Conservation (phyloP, 768 basidiomycete species). For the Brasilioporus rufonigricans region DNA sequence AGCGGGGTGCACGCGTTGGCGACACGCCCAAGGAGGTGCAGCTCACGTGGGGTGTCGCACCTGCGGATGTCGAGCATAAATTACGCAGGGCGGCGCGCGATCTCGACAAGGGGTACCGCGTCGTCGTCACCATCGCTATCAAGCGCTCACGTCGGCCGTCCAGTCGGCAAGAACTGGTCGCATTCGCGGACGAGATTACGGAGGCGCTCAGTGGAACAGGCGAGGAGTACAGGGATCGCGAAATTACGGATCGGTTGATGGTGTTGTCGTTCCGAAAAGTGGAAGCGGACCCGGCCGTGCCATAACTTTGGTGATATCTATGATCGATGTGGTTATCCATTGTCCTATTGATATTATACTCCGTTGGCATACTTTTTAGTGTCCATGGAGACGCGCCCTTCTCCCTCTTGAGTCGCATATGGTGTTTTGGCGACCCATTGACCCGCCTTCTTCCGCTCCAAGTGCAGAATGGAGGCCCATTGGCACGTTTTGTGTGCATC, state of each 20-base stretch:
- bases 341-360: too few species aligned
- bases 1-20: conserved; percentile 28
- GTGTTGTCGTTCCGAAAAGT: conserved; percentile 43
- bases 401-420: too few species aligned
- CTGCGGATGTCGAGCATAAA: conserved; percentile 65
- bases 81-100: conserved; percentile 54
- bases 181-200: conserved; percentile 31
- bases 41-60: conserved; percentile 63
- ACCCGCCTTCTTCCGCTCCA: too few species aligned
- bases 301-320: conserved; percentile 3
- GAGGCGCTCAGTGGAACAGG: conserved; percentile 46
- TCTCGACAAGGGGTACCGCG: conserved; percentile 56
- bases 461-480: too few species aligned
- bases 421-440: too few species aligned
- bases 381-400: too few species aligned
- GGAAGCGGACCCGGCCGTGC: background rate
- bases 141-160: conserved; percentile 47
- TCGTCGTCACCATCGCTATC: conserved; percentile 53
- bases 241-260: conserved; percentile 37
- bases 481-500: too few species aligned
- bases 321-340: too few species aligned
- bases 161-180: conserved; percentile 37
- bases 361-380: too few species aligned
- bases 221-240: conserved; percentile 51
- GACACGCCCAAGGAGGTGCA: conserved; percentile 63